Conservation (phyloP, 2,329 filamentous ascomycete species). For the Colletotrichum phormii region DNA sequence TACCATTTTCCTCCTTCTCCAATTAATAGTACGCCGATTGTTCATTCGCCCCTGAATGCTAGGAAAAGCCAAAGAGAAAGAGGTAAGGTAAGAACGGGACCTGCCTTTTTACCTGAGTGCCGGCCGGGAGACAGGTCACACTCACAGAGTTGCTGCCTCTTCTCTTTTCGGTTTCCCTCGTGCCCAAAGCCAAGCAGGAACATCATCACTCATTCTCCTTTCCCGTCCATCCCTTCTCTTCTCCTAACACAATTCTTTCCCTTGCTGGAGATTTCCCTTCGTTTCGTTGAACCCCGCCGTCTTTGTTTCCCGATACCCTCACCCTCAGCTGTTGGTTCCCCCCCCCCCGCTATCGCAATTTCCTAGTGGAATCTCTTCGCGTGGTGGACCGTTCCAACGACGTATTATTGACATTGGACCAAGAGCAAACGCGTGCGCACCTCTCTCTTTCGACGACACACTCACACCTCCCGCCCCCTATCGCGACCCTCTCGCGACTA, state of each 20-base stretch:
- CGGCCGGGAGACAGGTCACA: background rate
- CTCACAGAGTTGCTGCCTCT: background rate
- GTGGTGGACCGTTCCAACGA: slow-evolving; percentile 17
- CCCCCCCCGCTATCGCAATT: slow-evolving; percentile 16
- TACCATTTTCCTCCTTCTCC: slow-evolving; percentile 34
- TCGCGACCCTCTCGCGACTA: slow-evolving; percentile 10
- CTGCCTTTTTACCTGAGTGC: slow-evolving; percentile 22
- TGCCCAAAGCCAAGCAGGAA: slow-evolving; percentile 1
- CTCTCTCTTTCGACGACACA: slow-evolving; percentile 21
- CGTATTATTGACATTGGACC: slow-evolving; percentile 26
- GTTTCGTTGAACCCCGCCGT: slow-evolving; percentile 15
- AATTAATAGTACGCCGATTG: slow-evolving; percentile 33
- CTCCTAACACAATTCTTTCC: slow-evolving; percentile 18
- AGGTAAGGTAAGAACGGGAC: background rate
- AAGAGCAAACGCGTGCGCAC: slow-evolving; percentile 27
- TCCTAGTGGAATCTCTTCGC: slow-evolving; percentile 13
- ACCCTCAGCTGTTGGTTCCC: slow-evolving; percentile 5
- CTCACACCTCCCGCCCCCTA: slow-evolving; percentile 9
- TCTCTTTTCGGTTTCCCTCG: background rate
- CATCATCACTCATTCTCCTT: slow-evolving; percentile 16
- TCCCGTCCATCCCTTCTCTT: background rate
- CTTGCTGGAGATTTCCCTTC: slow-evolving; percentile 28
- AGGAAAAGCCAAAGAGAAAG: slow-evolving; percentile 10
- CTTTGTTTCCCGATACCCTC: slow-evolving; percentile 21
- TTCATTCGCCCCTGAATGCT: slow-evolving; percentile 35